These are phyloP conservation scores for Penicillium sp. DNA, from an alignment of 2,329 filamentous ascomycete species.

Conservation along the genomic window DNA sequence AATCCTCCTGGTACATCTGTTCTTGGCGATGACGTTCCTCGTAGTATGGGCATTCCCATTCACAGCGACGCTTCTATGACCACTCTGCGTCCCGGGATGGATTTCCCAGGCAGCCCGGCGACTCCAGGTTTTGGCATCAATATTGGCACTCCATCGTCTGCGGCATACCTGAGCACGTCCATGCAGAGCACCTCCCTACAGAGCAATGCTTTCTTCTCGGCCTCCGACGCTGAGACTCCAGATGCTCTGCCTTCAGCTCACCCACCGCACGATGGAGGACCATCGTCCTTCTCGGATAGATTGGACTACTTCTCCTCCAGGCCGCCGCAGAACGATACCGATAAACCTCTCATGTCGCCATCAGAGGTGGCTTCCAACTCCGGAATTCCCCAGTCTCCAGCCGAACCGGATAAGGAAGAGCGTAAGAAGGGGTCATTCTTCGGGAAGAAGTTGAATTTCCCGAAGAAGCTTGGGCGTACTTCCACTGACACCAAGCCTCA, in stretches of 20 bases:
- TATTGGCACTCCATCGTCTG: constrained; percentile 55
- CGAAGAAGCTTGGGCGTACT: constrained; percentile 78
- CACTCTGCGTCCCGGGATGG: constrained; percentile 66
- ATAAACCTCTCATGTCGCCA: constrained; percentile 54
- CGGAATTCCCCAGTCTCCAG: constrained; percentile 55
- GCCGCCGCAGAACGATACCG: constrained; percentile 51
- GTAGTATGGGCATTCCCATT: constrained; percentile 35
- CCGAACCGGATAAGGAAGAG: constrained; percentile 63
- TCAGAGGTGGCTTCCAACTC: constrained; percentile 48
- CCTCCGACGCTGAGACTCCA: constrained; percentile 34
- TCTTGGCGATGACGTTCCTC: constrained; percentile 56
- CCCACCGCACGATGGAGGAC: constrained; percentile 49
- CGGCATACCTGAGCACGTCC: constrained; percentile 35
- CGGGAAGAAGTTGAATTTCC: constrained; percentile 77
- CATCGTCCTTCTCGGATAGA: constrained; percentile 63
- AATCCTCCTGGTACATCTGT: constrained; percentile 62
- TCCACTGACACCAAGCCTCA: constrained; percentile 71
- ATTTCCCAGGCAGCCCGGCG: constrained; percentile 61
- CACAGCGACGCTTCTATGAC: constrained; percentile 38
- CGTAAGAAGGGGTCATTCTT: constrained; percentile 69
- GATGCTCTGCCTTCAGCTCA: constrained; percentile 53
- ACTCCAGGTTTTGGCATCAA: constrained; percentile 81
- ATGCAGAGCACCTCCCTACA: constrained; percentile 34
- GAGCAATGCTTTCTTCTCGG: constrained; percentile 36
- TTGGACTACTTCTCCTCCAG: constrained; percentile 76